These are phyloP conservation scores for Plectosphaerella cucumerina DNA, from an alignment of 2,329 filamentous ascomycete genomes.

Conservation along the genomic window DNA sequence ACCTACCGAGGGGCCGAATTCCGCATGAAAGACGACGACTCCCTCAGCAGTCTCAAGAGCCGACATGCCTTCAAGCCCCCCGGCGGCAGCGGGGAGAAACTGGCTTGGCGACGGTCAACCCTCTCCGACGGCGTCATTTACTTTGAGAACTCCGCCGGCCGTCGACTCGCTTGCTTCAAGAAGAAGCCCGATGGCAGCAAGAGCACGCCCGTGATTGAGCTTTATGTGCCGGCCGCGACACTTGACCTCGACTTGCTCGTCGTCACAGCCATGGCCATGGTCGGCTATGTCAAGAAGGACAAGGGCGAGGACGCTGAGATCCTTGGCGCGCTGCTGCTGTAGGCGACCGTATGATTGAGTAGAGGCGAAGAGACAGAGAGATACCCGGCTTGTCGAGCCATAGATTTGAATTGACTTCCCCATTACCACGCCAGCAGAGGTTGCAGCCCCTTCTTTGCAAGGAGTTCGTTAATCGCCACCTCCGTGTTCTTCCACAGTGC, in stretches of 20 bases:
- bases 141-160: not conserved
- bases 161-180: not conserved
- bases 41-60: not conserved
- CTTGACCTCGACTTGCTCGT: conserved; percentile 6
- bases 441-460: no score
- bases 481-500: no score
- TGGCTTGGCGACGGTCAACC: not conserved
- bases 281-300: not conserved
- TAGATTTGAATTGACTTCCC: no score
- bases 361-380: no score
- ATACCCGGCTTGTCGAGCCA: no score
- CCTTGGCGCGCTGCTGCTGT: not conserved
- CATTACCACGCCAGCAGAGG: no score
- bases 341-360: no score
- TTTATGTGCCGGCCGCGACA: conserved; percentile 2
- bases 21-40: not conserved
- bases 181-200: not conserved
- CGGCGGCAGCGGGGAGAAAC: not conserved
- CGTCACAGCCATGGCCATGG: conserved; percentile 1
- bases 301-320: not conserved
- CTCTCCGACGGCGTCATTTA: conserved; percentile 1
- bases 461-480: no score
- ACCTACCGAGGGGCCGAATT: not conserved
- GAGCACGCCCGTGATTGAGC: not conserved
- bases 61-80: conserved; percentile 1